Conservation (phyloP, 2,329 filamentous ascomycete species). For the Pseudogymnoascus sp. region DNA sequence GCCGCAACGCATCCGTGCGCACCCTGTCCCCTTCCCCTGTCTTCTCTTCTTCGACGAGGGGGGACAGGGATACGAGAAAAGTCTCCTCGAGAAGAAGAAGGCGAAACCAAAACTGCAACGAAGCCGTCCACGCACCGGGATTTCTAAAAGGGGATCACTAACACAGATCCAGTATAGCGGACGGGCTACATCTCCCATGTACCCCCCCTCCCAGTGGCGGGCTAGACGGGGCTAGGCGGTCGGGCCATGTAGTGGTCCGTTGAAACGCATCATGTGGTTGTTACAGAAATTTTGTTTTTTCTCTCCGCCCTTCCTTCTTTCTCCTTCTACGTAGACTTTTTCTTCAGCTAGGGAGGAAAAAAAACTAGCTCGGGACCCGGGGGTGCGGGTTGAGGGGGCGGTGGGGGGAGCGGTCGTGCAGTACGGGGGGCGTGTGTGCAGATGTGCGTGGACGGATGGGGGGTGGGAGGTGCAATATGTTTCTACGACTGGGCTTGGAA, state of each 20-base stretch:
- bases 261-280: background rate
- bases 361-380: background rate
- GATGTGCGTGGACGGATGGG: background rate
- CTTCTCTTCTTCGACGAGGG: background rate
- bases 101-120: background rate
- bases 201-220: background rate
- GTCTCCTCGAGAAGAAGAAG: background rate
- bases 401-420: background rate
- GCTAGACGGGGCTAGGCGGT: background rate
- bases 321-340: background rate
- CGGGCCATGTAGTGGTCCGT: background rate
- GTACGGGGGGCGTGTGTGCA: background rate
- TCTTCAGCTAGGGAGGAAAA: background rate
- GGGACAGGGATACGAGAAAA: background rate
- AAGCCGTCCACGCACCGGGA: background rate
- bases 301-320: background rate
- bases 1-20: background rate
- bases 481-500: too few relatives aligned
- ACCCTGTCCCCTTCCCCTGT: background rate
- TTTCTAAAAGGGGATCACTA: background rate
- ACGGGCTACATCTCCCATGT: background rate
- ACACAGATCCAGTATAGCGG: background rate
- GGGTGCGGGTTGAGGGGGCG: background rate
- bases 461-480: background rate
- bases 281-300: background rate